Percentiles rank a stretch among this genome's conserved stretches.
Conservation (phyloP, 208 protist species). For the Porcisia deanei region DNA sequence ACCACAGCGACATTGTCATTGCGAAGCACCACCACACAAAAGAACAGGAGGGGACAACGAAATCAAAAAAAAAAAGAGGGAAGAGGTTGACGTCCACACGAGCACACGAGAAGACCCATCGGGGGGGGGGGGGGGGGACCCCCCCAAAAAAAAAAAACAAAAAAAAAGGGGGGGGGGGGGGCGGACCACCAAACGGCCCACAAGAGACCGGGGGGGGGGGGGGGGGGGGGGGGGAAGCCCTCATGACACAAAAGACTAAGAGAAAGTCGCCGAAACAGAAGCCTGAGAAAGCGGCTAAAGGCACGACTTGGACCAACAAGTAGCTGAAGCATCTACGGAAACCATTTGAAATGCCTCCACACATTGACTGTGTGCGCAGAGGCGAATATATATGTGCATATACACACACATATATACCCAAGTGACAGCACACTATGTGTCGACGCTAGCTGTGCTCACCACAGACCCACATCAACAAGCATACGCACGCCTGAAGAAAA, state of each 20-base stretch:
- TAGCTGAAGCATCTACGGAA: neutral
- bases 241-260: neutral
- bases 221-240: too few species aligned
- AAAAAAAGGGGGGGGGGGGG: too few species aligned
- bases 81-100: too few species aligned
- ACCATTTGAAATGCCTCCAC: neutral
- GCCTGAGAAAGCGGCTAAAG: neutral
- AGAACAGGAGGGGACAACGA: too few species aligned
- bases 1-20: too few species aligned
- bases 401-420: neutral
- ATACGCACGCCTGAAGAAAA: neutral
- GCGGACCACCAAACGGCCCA: too few species aligned
- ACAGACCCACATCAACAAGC: neutral
- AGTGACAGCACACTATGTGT: neutral
- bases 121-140: too few species aligned
- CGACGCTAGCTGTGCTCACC: neutral
- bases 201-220: too few species aligned
- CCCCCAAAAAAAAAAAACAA: too few species aligned
- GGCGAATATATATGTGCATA: neutral
- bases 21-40: too few species aligned
- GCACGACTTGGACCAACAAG: neutral
- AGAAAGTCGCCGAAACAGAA: neutral
- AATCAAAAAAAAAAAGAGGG: too few species aligned
- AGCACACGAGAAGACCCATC: too few species aligned
- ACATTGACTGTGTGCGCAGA: neutral